Evolutionary conservation across 352 stramenopile genomes (phyloP), one percentile per base, ranked within the genome.

Genomic region (Globisporangium polare): DNA sequence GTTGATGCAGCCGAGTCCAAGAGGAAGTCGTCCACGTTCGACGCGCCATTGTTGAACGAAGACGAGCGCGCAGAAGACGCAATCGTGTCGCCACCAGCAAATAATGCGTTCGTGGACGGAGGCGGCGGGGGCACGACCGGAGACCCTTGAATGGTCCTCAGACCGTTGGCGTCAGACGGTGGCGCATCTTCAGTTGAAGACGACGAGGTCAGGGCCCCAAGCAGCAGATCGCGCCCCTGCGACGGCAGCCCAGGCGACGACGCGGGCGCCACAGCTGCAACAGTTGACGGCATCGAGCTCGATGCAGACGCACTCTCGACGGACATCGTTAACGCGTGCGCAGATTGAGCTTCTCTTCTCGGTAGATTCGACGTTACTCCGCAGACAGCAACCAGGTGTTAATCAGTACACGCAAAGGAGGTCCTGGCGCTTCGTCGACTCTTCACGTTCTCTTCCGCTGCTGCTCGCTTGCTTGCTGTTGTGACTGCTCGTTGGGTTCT

Each of bases 141-240:
- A 39, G 49, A 55, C 27, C 9, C 49, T 55, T 55, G 26, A 20
- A 15, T 18, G 15, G 27, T 35, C 13, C 49, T 24, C 27, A 55
- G 6, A 13, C 31, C 52, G 33, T 58, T 47, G 17, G 52, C 22
- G 24, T 20, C 52, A 47, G 33, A 45, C 15, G 33, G 42, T 17
- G 37, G 47, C 6, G 24, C 39, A 46, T 58, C 37, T 9, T 26
- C 58, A 52, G 37, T 52, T 45, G 50, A 57, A 35, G 57, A 59
- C 24, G 45, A 29, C 27, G 62, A 55, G 9, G 33, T 55, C 47
- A 87, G 67, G 29, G 71, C 71, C 10, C 66, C 69, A 6, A 82
- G 65, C 46, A 88, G 67, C 64, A 86, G 60, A 24, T 80, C 74
- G 47, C 75, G 72, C 18, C 72, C 72, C 29, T 84, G 72, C 10